A percentile compares a stretch with the other conserved stretches of the same genome.
phyloP scores from a whole-genome alignment of 805 yeast species.

The Zygoascus ofunaensis region DNA sequence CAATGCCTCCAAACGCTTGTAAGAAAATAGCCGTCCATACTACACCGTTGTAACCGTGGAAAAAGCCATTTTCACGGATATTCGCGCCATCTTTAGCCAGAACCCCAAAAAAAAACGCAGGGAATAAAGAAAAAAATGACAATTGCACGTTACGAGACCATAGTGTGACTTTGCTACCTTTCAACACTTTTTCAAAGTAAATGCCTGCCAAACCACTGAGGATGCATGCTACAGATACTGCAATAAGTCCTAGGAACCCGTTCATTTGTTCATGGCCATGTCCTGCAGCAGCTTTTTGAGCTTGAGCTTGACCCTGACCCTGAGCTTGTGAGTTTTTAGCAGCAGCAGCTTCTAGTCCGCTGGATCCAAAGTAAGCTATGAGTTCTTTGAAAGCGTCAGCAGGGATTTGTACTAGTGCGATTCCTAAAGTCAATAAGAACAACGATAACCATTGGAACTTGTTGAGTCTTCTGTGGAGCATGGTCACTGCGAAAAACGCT shows the following conservation, averaged over 20 bases:
- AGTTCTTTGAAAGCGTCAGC: constrained; percentile 18
- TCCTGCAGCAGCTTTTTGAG: background rate
- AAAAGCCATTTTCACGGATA: constrained; percentile 31
- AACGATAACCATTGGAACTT: constrained; percentile 31
- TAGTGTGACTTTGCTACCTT: constrained; percentile 29
- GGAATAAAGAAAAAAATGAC: constrained; percentile 32
- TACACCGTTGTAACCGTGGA: constrained; percentile 31
- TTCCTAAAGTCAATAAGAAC: constrained; percentile 31
- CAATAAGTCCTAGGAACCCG: constrained; percentile 26
- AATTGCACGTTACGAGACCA: constrained; percentile 36
- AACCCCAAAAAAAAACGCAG: constrained; percentile 32
- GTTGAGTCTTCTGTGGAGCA: constrained; percentile 28
- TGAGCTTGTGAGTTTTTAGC: background rate
- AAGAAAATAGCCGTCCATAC: constrained; percentile 32
- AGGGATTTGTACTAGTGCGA: constrained; percentile 35
- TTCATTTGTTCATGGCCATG: constrained; percentile 18
- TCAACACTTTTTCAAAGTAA: constrained; percentile 35
- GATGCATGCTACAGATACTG: constrained; percentile 32
- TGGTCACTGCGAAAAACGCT: constrained; percentile 33
- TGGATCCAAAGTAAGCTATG: constrained; percentile 1
- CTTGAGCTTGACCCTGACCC: background rate
- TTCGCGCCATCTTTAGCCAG: constrained; percentile 28
- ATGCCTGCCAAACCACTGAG: constrained; percentile 36
- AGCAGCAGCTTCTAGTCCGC: too few relatives aligned
- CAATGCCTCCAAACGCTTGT: constrained; percentile 35